phyloP scores from a whole-genome alignment of 2,329 filamentous ascomycete genomes.

The Talaromyces sp. region DNA sequence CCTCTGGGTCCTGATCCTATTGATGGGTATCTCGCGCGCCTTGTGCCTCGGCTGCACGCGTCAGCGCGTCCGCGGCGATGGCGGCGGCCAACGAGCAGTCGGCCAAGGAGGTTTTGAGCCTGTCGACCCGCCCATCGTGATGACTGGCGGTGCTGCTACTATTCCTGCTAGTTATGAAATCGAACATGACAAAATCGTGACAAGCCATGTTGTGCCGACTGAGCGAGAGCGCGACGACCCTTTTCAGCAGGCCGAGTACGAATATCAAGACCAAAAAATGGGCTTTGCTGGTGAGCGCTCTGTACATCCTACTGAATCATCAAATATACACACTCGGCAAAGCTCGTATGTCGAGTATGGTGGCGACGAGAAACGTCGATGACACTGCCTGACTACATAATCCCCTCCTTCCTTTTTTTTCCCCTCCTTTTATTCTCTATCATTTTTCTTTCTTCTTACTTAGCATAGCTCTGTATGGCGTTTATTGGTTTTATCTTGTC shows the following conservation, averaged over 20 bases:
- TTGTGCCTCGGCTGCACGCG: constrained; percentile 55
- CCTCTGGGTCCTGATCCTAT: constrained; percentile 70
- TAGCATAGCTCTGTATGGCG: constrained; percentile 4
- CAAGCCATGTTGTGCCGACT: background rate
- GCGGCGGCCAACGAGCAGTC: constrained; percentile 38
- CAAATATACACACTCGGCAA: constrained; percentile 18
- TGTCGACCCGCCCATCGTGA: constrained; percentile 6
- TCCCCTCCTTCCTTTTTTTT: background rate
- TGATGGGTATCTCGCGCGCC: constrained; percentile 67
- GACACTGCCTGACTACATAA: background rate
- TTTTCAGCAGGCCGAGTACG: constrained; percentile 13
- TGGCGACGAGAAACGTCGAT: constrained; percentile 21
- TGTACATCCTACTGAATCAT: constrained; percentile 14
- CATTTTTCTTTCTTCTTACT: background rate
- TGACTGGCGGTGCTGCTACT: background rate
- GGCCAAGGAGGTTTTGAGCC: background rate
- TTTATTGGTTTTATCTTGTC: background rate
- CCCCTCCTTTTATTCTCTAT: background rate
- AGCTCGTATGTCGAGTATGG: constrained; percentile 37
- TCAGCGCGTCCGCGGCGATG: constrained; percentile 58
- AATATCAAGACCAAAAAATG: constrained; percentile 37
- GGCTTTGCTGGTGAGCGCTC: constrained; percentile 37
- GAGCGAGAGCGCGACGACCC: background rate
- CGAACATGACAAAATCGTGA: background rate
- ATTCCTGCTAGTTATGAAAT: background rate